phyloP scores from a whole-genome alignment of 495 filamentous ascomycete species.

The Mytilinidion resinicola region DNA sequence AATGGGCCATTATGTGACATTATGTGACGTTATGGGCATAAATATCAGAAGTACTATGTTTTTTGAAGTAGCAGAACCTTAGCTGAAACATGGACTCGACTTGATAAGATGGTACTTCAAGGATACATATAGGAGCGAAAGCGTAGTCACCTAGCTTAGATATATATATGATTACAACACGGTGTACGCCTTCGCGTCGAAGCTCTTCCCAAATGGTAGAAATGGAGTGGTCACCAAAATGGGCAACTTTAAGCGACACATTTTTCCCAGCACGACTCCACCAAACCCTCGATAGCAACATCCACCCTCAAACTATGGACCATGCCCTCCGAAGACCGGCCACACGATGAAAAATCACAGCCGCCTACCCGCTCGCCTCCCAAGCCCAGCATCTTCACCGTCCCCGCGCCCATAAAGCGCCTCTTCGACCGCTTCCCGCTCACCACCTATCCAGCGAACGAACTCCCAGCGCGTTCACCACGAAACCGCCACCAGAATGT shows the following conservation, averaged over 20 bases:
- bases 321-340: conserved; percentile 11
- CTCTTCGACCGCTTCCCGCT: conserved; percentile 84
- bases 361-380: neutral
- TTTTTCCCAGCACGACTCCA: neutral
- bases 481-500: conserved; percentile 45
- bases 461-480: conserved; percentile 62
- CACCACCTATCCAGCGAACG: conserved; percentile 65
- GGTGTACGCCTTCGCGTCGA: no score
- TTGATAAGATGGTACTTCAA: no score
- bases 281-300: neutral
- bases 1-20: no score
- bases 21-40: no score
- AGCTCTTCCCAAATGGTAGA: no score
- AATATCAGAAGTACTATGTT: no score
- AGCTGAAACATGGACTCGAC: no score
- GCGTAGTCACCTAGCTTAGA: no score
- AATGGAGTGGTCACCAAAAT: neutral
- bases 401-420: conserved; percentile 69
- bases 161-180: no score
- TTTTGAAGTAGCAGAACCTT: no score
- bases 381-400: conserved; percentile 43
- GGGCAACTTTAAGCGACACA: conserved; percentile 15
- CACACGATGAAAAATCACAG: neutral
- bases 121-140: no score
- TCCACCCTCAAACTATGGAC: conserved; percentile 15